Evolutionary conservation across 75 land plant genomes (phyloP), one percentile per base, ranked within the genome.

Genomic region (Pinus tabuliformis): DNA sequence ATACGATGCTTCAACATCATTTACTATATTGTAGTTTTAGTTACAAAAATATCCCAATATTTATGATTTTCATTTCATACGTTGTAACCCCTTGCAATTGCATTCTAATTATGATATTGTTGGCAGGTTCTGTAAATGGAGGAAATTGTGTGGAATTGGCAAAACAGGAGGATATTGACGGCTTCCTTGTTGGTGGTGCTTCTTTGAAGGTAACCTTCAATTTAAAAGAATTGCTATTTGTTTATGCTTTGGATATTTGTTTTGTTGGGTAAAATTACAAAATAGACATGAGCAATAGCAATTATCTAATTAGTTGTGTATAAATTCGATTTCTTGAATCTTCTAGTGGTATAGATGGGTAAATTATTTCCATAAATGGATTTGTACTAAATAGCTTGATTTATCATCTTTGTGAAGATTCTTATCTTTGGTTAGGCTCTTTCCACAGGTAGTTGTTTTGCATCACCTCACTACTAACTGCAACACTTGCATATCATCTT

Each of bases 161-260:
- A 17, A 89, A 90, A 36, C 72, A 93, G 75, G 92, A 90, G 60
- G 97, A 96, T 78, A 91, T 96, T 59, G 99, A 96, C 84, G 99
- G 99, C 6, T 96, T 96, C 82, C 99, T 96, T 63, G 99, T 97
- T 39, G 99, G 99, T 21, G 98, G 98, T 77, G 98, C 98, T 78
- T 92, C 99, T 17, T 81, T 96, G 77, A 94, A 96, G 95, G 95
- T 90, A 78, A 42, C 36, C 4, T 7, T 68, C 49, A n/a, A 4
- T 8, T 68, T 18, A 68, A 68, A 42, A 37, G 71, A 68, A 45
- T 39, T 68, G 24, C n/a, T 37, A 65, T 15, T 6, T 36, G 12
- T 33, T 37, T 33, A 6, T 8, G 20, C 37, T 65, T 65, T 65
- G 17, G 15, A 65, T 65, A 33, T 13, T 37, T 37, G 37, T 65